Conservation (phyloP, 139 green algal species). For the Coccomyxa sp. region DNA sequence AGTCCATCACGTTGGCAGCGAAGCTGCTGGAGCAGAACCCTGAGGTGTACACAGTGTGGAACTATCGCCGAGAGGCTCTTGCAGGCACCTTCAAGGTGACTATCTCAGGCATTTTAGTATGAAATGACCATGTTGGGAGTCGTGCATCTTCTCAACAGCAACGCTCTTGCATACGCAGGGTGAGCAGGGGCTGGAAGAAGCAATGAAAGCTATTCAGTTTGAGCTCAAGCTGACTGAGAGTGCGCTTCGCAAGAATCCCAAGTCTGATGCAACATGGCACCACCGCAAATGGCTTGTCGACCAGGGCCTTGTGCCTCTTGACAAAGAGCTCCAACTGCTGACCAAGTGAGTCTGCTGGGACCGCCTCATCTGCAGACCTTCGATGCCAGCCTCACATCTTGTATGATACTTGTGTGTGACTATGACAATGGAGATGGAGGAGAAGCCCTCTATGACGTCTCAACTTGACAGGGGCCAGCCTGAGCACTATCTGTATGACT, state of each 20-base stretch:
- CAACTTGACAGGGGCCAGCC: background rate
- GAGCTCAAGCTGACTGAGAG: constrained; percentile 63
- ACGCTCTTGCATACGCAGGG: constrained; percentile 2
- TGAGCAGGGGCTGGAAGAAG: constrained; percentile 34
- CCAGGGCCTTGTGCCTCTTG: constrained; percentile 40
- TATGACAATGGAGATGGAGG: background rate
- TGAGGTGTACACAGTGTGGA: constrained; percentile 94
- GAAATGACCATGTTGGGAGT: background rate
- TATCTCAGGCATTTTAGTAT: background rate
- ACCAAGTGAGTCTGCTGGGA: constrained; percentile 21
- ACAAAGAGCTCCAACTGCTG: constrained; percentile 54
- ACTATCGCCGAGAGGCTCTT: constrained; percentile 73
- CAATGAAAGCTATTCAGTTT: constrained; percentile 22
- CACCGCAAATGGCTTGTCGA: constrained; percentile 86
- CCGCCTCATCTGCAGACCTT: too few species aligned
- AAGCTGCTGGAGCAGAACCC: constrained; percentile 74
- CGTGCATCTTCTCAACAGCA: too few species aligned
- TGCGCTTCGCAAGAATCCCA: constrained; percentile 80
- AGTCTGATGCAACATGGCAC: constrained; percentile 93
- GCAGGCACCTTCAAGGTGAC: constrained; percentile 27
- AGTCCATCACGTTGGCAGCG: constrained; percentile 30
- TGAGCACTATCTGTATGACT: too few species aligned
- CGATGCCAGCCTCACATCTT: background rate
- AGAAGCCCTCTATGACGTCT: background rate
- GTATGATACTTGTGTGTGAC: background rate